Evolutionary conservation across 768 basidiomycete genomes (phyloP).

Genomic region (Kwoniella sp.): DNA sequence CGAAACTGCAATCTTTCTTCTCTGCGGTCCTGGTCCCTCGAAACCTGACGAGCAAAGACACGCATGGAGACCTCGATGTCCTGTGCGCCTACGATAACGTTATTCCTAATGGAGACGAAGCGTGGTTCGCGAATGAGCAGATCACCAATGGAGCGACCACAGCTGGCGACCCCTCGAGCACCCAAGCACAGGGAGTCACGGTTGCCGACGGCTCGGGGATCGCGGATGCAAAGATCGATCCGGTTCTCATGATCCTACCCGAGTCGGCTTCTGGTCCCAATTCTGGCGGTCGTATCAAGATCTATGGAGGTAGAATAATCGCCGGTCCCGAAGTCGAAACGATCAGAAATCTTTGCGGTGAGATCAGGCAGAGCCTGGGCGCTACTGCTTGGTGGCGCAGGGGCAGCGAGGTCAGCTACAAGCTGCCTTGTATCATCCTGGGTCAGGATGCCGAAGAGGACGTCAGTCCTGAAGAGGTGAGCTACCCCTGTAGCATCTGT

Average conservation of each 20-base stretch:
- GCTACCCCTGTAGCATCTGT: conserved; percentile 5
- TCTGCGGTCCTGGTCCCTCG: conserved; percentile 11
- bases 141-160: too few relatives aligned
- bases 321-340: conserved; percentile 10
- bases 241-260: conserved; percentile 1
- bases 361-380: conserved; percentile 2
- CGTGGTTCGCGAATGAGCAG: neutral
- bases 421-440: conserved; percentile 22
- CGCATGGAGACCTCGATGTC: conserved; percentile 48
- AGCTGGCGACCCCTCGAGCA: too few relatives aligned
- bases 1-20: conserved; percentile 13
- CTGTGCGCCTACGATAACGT: conserved; percentile 9
- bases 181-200: too few relatives aligned
- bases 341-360: conserved; percentile 11
- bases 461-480: conserved; percentile 19
- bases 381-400: conserved; percentile 29
- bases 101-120: conserved; percentile 17
- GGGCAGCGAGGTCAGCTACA: conserved; percentile 27
- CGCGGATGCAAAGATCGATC: neutral
- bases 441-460: neutral
- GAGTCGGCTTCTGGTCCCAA: conserved; percentile 1
- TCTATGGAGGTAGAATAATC: conserved; percentile 18
- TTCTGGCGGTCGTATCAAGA: neutral
- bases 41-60: conserved; percentile 22
- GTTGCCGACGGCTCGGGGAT: too few relatives aligned